Evolutionary conservation across 805 yeast species (phyloP), one percentile per base, ranked within the genome.

Genomic region (Grigorovia yakushimaensis): DNA sequence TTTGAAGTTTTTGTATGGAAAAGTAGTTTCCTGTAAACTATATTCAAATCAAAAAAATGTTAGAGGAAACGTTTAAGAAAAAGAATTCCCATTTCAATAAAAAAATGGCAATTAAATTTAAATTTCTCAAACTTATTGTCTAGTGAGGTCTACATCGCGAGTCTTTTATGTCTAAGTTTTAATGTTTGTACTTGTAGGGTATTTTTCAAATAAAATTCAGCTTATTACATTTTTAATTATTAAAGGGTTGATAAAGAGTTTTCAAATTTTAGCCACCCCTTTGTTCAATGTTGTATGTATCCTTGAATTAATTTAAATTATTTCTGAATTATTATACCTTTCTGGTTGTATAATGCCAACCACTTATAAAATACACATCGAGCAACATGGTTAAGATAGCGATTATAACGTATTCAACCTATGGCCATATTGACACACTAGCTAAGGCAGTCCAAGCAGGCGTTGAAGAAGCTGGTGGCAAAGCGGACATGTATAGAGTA

Each of bases 371-470:
- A 4, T 15, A 27, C 13, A 27, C n/a, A 27, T 4, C 9, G 13
- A 27, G 33, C 33, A 22, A 44, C 15, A 60, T 62, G 64, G 60
- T 52, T 19, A 69, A 65, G 52, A 61, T 72, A 49, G 76, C 76
- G 41, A 71, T 81, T 58, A 73, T 81, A 51, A 71, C 74, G 47
- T 88, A 87, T 74, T 82, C 96, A 22, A 71, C 81, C 40, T 87
- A 83, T 70, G 88, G 87, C 51, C 96, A 88, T 68, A 69, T 86
- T 54, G 76, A 76, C 51, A 65, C 71, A 33, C 60, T 88, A 59
- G 93, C 96, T 42, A 75, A 77, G 63, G 73, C 79, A 37, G 78
- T 78, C 54, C 73, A 80, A 62, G 71, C 72, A 53, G 96, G 95
- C 56, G 71, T 86, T 51, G 77, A 75, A 59, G 64, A 77, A 21